These are phyloP conservation scores for Meyerozyma athensensis DNA, from an alignment of 1,139 yeast species.

Conservation along the genomic window DNA sequence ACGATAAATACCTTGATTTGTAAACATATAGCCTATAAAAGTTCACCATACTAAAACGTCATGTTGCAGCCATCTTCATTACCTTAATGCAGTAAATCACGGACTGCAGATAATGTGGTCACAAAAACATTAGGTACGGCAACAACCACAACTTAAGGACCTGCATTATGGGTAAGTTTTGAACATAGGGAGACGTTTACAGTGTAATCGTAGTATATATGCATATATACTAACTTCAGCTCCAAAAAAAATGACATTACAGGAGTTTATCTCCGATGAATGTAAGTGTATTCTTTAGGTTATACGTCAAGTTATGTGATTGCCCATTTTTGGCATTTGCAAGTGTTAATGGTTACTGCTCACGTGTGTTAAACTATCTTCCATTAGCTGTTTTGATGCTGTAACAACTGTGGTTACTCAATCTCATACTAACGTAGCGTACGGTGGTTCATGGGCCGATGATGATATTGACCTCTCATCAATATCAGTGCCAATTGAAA, in stretches of 20 bases:
- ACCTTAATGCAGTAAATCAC: not conserved
- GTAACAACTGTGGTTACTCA: too few relatives aligned
- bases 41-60: not conserved
- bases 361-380: too few relatives aligned
- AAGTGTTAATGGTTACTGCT: too few relatives aligned
- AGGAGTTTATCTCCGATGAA: conserved; percentile 50
- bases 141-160: not conserved
- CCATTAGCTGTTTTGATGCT: too few relatives aligned
- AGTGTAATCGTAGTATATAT: not conserved
- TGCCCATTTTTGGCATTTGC: too few relatives aligned
- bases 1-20: conserved; percentile 39
- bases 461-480: conserved; percentile 68
- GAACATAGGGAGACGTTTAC: not conserved
- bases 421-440: conserved; percentile 25
- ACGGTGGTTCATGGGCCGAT: conserved; percentile 73
- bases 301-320: too few relatives aligned
- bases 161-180: conserved; percentile 2
- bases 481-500: conserved; percentile 52
- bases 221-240: conserved; percentile 1
- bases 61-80: not conserved
- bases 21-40: conserved; percentile 11
- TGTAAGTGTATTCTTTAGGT: conserved; percentile 30
- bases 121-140: conserved; percentile 1
- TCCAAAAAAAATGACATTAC: conserved; percentile 47
- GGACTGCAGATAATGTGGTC: not conserved